A percentile compares a stretch with the other conserved stretches of the same genome.
phyloP scores from a whole-genome alignment of 129 eudicot genomes.

The Tanacetum coccineum region DNA sequence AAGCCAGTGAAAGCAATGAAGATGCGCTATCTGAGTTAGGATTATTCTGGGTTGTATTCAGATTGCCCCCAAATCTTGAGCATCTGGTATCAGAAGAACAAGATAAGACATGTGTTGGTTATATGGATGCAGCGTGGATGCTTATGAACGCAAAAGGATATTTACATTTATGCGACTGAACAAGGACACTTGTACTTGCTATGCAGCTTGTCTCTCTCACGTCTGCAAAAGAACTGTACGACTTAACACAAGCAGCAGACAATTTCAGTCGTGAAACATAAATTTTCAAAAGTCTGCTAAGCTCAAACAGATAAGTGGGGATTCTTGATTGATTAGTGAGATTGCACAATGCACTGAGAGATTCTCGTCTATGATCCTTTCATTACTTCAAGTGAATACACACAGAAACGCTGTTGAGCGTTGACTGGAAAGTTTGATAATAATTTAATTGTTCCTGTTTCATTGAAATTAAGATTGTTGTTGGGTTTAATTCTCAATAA shows the following conservation, averaged over 20 bases:
- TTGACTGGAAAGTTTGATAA: constrained; percentile 44
- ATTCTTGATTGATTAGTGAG: constrained; percentile 52
- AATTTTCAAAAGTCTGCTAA: constrained; percentile 61
- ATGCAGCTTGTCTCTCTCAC: constrained; percentile 77
- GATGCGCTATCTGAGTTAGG: constrained; percentile 46
- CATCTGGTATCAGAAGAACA: constrained; percentile 48
- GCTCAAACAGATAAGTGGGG: constrained; percentile 62
- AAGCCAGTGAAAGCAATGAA: constrained; percentile 67
- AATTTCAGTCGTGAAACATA: constrained; percentile 43
- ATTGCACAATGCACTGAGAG: constrained; percentile 58
- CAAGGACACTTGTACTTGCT: constrained; percentile 57
- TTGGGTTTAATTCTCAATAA: constrained; percentile 65
- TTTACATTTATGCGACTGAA: constrained; percentile 46
- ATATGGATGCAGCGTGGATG: constrained; percentile 64
- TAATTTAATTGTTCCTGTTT: constrained; percentile 50
- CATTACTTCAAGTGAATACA: constrained; percentile 37
- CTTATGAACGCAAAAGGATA: constrained; percentile 45
- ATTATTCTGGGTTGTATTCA: constrained; percentile 69
- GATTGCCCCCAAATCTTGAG: constrained; percentile 47
- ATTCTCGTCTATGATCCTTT: constrained; percentile 51
- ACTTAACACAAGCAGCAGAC: constrained; percentile 54
- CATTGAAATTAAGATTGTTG: constrained; percentile 50
- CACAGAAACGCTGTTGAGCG: constrained; percentile 39
- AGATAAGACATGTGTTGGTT: constrained; percentile 61
- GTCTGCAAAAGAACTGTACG: constrained; percentile 40